phyloP scores from a whole-genome alignment of 2,329 filamentous ascomycete species.

The Ilyonectria robusta region DNA sequence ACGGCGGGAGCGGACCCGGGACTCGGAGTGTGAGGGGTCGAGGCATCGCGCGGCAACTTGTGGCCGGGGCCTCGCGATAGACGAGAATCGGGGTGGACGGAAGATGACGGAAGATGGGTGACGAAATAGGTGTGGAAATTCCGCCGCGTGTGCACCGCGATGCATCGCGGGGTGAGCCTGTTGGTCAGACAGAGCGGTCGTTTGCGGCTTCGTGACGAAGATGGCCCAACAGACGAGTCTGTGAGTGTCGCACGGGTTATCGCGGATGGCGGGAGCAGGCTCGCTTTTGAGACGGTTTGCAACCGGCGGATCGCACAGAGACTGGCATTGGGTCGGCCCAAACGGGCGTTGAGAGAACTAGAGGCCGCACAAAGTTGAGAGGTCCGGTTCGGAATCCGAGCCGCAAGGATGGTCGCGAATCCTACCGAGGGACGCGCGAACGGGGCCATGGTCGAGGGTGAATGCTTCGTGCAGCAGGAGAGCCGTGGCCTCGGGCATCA shows the following conservation, averaged over 20 bases:
- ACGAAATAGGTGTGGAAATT: slow-evolving; percentile 97
- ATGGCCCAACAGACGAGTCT: slow-evolving; percentile 27
- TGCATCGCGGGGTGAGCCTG: slow-evolving; percentile 22
- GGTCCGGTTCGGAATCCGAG: slow-evolving; percentile 38
- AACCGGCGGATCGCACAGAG: slow-evolving; percentile 19
- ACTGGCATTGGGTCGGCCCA: slow-evolving; percentile 6
- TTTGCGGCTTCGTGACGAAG: slow-evolving; percentile 30
- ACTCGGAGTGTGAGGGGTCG: slow-evolving; percentile 78
- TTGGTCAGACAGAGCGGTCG: slow-evolving; percentile 20
- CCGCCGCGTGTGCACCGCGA: slow-evolving; percentile 53
- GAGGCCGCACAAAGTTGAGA: slow-evolving; percentile 27
- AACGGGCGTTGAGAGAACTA: slow-evolving; percentile 20
- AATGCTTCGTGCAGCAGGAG: slow-evolving; percentile 19
- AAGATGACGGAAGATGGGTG: slow-evolving; percentile 93
- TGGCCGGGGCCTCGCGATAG: slow-evolving; percentile 77
- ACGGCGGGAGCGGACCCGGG: slow-evolving; percentile 69
- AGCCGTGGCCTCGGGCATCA: slow-evolving; percentile 40
- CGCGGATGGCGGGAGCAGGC: neutral
- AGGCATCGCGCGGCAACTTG: slow-evolving; percentile 88
- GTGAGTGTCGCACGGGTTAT: slow-evolving; percentile 21
- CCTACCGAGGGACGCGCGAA: slow-evolving; percentile 35
- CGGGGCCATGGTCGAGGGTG: slow-evolving; percentile 42
- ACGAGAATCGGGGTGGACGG: slow-evolving; percentile 88
- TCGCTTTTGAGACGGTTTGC: neutral
- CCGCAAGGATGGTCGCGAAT: slow-evolving; percentile 32